Evolutionary conservation across 1,284 basidiomycete genomes (phyloP).

Genomic region (Austroboletus niveus): DNA sequence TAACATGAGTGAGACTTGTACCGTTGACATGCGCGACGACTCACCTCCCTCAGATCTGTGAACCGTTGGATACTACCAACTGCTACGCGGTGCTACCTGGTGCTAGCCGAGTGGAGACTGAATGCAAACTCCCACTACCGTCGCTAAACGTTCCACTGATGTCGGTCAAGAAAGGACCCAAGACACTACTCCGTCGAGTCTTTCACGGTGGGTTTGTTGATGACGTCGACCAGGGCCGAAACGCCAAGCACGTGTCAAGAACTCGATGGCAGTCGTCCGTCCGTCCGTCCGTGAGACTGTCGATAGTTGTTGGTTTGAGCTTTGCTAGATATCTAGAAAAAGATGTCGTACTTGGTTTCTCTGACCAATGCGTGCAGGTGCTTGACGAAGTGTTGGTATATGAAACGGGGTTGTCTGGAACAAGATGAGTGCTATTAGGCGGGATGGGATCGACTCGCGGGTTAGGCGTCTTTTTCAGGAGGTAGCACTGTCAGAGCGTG

Average conservation of each 20-base stretch:
- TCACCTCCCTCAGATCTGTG: constrained; percentile 49
- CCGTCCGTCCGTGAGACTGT: constrained; percentile 75
- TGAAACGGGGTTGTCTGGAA: constrained; percentile 43
- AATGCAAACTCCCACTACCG: no score
- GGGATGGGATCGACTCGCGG: constrained; percentile 32
- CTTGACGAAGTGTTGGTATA: constrained; percentile 49
- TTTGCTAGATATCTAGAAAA: background rate
- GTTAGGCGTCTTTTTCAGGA: constrained; percentile 43
- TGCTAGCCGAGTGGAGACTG: no score
- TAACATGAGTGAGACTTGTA: background rate
- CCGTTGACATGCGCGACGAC: constrained; percentile 47
- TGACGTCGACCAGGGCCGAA: constrained; percentile 72
- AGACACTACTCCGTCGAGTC: constrained; percentile 72
- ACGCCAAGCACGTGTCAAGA: constrained; percentile 77
- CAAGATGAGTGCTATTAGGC: constrained; percentile 2
- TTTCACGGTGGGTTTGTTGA: constrained; percentile 71
- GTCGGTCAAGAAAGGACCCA: constrained; percentile 84
- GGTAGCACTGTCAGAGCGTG: constrained; percentile 35
- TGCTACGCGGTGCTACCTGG: no score
- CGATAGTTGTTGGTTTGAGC: background rate
- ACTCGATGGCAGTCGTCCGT: constrained; percentile 82
- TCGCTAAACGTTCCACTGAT: no score
- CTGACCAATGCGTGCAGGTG: constrained; percentile 73
- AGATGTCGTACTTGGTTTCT: constrained; percentile 53
- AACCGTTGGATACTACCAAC: no score